Percentiles rank a stretch among this genome's conserved stretches.
These are phyloP conservation scores for Pseudogymnoascus sp. DNA, from an alignment of 2,329 filamentous ascomycete species.

Conservation along the genomic window DNA sequence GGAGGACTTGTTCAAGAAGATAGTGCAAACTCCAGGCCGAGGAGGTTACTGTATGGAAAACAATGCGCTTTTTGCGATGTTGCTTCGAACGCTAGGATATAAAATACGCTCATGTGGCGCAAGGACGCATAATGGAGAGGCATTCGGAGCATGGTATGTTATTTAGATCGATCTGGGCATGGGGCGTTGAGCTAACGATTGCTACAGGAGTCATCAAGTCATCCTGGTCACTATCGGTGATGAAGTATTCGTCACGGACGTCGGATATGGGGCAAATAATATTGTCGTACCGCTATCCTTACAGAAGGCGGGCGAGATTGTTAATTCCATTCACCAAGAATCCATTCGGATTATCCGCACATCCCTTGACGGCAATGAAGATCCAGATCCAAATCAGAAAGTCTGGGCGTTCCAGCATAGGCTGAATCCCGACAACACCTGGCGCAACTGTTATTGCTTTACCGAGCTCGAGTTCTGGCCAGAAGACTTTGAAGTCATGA, in stretches of 20 bases:
- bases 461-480: neutral
- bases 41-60: neutral
- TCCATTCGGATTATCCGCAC: neutral
- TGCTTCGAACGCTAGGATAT: neutral
- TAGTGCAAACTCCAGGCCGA: neutral
- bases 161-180: neutral
- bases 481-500: neutral
- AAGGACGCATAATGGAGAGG: neutral
- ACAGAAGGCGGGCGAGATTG: neutral
- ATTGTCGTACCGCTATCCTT: neutral
- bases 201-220: neutral
- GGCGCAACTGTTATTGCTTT: neutral
- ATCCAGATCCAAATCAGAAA: neutral
- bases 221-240: neutral
- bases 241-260: neutral
- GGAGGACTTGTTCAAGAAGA: neutral
- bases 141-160: neutral
- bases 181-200: neutral
- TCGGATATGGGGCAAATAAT: neutral
- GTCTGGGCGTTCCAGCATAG: neutral
- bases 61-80: neutral
- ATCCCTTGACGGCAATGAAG: neutral
- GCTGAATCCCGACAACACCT: neutral
- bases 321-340: neutral
- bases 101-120: neutral